A percentile compares a stretch with the other conserved stretches of the same genome.
phyloP scores from a whole-genome alignment of 768 basidiomycete species.

The Suillus subluteus region DNA sequence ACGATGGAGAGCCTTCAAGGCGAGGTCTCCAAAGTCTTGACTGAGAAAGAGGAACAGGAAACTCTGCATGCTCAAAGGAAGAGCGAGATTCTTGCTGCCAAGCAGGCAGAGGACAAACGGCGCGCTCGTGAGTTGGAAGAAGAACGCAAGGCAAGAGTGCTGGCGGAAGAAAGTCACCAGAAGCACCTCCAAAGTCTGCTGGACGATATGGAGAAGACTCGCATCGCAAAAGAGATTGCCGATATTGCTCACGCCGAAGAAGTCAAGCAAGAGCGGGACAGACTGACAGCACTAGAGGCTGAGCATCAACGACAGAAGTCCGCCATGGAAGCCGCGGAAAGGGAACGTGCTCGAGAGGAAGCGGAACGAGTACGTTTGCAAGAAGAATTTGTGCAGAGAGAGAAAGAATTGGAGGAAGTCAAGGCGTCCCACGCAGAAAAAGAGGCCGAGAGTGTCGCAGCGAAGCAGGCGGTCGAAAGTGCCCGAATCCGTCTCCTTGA shows the following conservation, averaged over 20 bases:
- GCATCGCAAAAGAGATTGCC: slow-evolving; percentile 24
- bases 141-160: slow-evolving; percentile 32
- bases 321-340: slow-evolving; percentile 30
- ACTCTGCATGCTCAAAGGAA: slow-evolving; percentile 31
- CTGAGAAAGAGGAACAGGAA: slow-evolving; percentile 33
- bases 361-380: slow-evolving; percentile 33
- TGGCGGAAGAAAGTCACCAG: slow-evolving; percentile 32
- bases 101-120: slow-evolving; percentile 32
- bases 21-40: slow-evolving; percentile 31
- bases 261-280: slow-evolving; percentile 31
- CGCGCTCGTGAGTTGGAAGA: slow-evolving; percentile 34
- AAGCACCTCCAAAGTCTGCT: slow-evolving; percentile 33
- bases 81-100: slow-evolving; percentile 27
- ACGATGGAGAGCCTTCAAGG: slow-evolving; percentile 31
- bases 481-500: slow-evolving; percentile 29
- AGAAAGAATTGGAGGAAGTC: slow-evolving; percentile 27
- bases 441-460: slow-evolving; percentile 26
- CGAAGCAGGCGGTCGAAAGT: slow-evolving; percentile 30
- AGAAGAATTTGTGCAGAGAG: slow-evolving; percentile 31
- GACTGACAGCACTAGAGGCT: slow-evolving; percentile 32
- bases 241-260: slow-evolving; percentile 31
- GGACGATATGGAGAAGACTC: slow-evolving; percentile 29
- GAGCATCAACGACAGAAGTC: slow-evolving; percentile 33
- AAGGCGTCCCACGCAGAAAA: slow-evolving; percentile 29
- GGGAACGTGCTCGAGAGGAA: slow-evolving; percentile 27